phyloP scores from a whole-genome alignment of 805 yeast genomes.

The Wickerhamiella allomyrinae region DNA sequence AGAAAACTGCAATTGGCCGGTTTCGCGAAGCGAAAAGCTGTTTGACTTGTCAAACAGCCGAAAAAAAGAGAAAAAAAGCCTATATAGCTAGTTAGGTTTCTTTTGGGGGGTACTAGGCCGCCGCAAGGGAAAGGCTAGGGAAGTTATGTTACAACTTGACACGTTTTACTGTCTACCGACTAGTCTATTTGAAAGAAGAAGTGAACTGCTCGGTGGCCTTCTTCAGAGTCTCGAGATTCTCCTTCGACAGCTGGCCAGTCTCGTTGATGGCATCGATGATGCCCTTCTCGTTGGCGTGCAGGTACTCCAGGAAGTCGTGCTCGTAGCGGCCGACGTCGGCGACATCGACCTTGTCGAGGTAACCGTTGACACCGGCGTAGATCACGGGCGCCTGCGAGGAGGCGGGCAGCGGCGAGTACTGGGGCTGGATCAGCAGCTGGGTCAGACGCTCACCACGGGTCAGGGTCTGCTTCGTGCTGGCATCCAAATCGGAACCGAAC shows the following conservation, averaged over 20 bases:
- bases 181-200: constrained; percentile 55
- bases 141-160: too few species aligned
- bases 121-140: too few species aligned
- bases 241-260: constrained; percentile 84
- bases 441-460: constrained; percentile 99
- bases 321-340: constrained; percentile 84
- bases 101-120: too few species aligned
- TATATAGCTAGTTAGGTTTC: too few species aligned
- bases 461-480: constrained; percentile 98
- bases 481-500: constrained; percentile 99
- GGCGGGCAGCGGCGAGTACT: constrained; percentile 91
- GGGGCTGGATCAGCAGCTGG: constrained; percentile 95
- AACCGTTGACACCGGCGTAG: constrained; percentile 99
- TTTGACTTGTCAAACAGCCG: too few species aligned
- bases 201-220: constrained; percentile 83
- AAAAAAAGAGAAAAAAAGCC: too few species aligned
- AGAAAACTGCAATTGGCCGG: too few species aligned
- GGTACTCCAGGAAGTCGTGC: constrained; percentile 78
- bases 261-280: constrained; percentile 72
- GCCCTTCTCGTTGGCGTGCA: constrained; percentile 78
- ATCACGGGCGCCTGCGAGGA: constrained; percentile 98
- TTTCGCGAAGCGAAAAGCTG: too few species aligned
- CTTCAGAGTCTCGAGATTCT: constrained; percentile 74
- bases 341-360: constrained; percentile 74
- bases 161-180: background rate